Evolutionary conservation across 129 eudicot species (phyloP).

Genomic region (Flaveria robusta): DNA sequence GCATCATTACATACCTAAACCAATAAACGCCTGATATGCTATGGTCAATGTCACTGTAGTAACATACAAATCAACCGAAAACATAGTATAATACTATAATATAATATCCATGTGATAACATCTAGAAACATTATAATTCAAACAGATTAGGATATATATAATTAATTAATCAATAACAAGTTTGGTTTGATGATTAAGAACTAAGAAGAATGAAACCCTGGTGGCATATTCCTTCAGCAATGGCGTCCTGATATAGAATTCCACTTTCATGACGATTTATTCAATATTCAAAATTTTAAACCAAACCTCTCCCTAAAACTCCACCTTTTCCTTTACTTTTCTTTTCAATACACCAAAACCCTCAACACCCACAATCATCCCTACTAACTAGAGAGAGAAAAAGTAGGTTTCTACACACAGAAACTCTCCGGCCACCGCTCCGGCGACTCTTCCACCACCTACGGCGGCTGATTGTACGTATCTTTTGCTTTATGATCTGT

Average conservation of each 20-base stretch:
- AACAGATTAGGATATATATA: no score
- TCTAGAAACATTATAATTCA: no score
- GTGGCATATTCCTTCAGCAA: conserved; percentile 32
- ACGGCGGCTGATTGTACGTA: conserved; percentile 18
- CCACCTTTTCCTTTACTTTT: not conserved
- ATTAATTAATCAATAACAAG: not conserved
- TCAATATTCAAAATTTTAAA: conserved; percentile 29
- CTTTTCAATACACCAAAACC: conserved; percentile 11
- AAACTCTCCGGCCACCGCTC: conserved; percentile 12
- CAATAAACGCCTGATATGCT: no score
- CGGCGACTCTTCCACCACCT: not conserved
- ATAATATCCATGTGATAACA: no score
- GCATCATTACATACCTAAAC: no score
- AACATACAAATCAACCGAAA: no score
- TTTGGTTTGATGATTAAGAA: not conserved
- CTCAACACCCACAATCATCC: conserved; percentile 7
- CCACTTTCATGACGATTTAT: conserved; percentile 23
- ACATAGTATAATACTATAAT: no score
- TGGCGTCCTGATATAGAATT: conserved; percentile 22
- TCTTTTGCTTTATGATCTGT: not conserved
- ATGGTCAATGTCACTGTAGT: no score
- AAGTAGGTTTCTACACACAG: conserved; percentile 5
- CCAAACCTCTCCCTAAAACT: conserved; percentile 17
- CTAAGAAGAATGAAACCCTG: not conserved
- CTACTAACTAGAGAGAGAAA: conserved; percentile 11